Evolutionary conservation across 176 grass and related monocot genomes (phyloP), one percentile per base, ranked within the genome.

Genomic region (Pharus latifolius): DNA sequence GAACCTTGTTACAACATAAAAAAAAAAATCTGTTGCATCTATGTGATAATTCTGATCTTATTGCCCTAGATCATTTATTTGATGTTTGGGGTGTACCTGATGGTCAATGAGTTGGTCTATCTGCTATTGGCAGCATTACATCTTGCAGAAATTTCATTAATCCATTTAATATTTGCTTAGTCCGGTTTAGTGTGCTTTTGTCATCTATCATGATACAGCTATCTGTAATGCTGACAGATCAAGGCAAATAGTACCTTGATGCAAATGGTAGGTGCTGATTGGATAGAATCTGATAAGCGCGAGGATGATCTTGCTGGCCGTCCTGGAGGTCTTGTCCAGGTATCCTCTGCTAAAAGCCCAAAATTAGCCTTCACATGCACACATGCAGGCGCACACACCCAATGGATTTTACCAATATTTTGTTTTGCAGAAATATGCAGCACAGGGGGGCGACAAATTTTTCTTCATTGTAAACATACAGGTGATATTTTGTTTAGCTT

Each of bases 391-490:
- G n/a, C n/a, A n/a, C n/a, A n/a, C n/a, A n/a, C n/a, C n/a, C n/a
- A 52, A 62, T 34, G 28, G 59, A 32, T 48, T 51, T 76, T 15
- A 63, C 43, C 32, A 51, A 9, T 43, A 74, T 15, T 11, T 65
- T 83, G 58, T 72, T 71, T 79, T 89, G 64, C 87, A 98, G 94
- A 90, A 85, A 88, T 87, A 84, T 83, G 95, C 90, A 73, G 90
- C 75, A 60, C 90, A 91, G 38, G 95, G 90, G 28, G 84, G 82
- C 27, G 85, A 80, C 51, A 77, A 88, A 79, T 98, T 98, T 77
- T 93, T 98, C 84, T 98, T 98, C 58, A 77, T 98, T 69, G 87
- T 98, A 62, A 90, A 98, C 69, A 93, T 98, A 85, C 95, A 98
- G 84, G 95, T 93, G 40, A 60, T 56, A 53, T 63, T 53, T 62